A percentile compares a stretch with the other conserved stretches of the same genome.
Evolutionary conservation across 179 eudicot species (phyloP).

Genomic region (Vitellaria paradoxa): DNA sequence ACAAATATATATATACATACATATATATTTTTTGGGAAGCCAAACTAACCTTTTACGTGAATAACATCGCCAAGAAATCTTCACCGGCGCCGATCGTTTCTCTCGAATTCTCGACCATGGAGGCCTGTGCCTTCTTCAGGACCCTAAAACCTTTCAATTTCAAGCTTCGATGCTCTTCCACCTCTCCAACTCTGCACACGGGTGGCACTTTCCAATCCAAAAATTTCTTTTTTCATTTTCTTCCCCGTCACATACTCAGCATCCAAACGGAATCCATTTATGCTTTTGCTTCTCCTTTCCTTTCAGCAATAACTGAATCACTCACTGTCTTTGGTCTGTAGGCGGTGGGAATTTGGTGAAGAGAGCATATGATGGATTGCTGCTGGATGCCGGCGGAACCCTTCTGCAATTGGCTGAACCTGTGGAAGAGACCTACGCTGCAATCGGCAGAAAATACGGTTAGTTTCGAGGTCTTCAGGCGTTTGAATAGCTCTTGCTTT

Average conservation of each 20-base stretch:
- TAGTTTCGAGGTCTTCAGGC: background rate
- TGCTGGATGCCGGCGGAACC: conserved; percentile 99
- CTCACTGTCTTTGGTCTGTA: conserved; percentile 13
- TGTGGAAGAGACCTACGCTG: conserved; percentile 70
- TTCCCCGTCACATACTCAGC: background rate
- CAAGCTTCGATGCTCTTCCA: conserved; percentile 24
- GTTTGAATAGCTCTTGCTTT: background rate
- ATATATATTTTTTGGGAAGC: too few species aligned
- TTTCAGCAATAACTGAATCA: background rate
- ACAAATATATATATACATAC: too few species aligned
- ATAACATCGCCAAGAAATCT: too few species aligned
- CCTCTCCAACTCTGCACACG: conserved; percentile 19
- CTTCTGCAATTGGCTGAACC: conserved; percentile 88
- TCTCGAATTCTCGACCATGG: conserved; percentile 19
- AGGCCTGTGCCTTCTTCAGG: conserved; percentile 29
- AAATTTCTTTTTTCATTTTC: background rate
- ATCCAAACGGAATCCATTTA: background rate
- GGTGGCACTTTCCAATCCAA: conserved; percentile 8
- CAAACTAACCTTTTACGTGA: too few species aligned
- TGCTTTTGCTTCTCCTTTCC: background rate
- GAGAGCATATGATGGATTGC: conserved; percentile 77
- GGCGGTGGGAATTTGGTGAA: conserved; percentile 31
- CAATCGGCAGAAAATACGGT: conserved; percentile 83
- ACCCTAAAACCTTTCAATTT: conserved; percentile 31
- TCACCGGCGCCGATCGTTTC: too few species aligned